Conservation (phyloP, 2,329 filamentous ascomycete species). For the Neonectria sp. region DNA sequence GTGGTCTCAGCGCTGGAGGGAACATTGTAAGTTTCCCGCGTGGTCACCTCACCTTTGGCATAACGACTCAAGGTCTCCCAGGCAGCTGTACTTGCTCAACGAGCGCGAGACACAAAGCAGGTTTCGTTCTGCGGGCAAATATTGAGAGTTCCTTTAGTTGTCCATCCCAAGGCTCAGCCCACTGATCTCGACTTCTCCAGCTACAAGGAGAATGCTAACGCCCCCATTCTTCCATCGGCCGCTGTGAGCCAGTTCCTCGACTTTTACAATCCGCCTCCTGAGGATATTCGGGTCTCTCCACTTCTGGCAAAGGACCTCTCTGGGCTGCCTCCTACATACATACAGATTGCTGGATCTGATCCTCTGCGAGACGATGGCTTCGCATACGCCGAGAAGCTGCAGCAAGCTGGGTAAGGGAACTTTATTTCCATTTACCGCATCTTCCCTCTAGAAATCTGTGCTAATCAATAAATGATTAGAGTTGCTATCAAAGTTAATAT, state of each 20-base stretch:
- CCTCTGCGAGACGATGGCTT: conserved; percentile 12
- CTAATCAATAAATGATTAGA: no score
- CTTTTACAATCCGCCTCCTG: neutral
- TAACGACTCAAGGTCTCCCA: neutral
- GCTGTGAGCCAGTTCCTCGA: conserved; percentile 3
- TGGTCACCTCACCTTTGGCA: no score
- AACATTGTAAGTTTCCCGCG: neutral
- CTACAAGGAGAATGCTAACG: neutral
- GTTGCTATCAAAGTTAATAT: conserved; percentile 1
- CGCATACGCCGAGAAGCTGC: conserved; percentile 5
- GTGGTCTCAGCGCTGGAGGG: neutral
- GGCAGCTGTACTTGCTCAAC: neutral
- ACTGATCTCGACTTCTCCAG: neutral
- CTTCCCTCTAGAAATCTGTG: no score
- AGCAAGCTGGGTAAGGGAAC: neutral
- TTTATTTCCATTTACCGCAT: neutral
- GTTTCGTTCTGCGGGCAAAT: neutral
- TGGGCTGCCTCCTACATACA: neutral
- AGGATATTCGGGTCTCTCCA: conserved; percentile 9
- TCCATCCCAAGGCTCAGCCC: neutral
- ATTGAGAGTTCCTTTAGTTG: neutral
- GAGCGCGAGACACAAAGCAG: neutral
- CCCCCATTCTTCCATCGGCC: neutral
- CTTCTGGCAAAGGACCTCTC: conserved; percentile 4
- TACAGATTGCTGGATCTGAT: conserved; percentile 11